Base-by-base conservation (phyloP, 2,329 filamentous ascomycete species). In the Microcyclospora tardicrescens region DNA sequence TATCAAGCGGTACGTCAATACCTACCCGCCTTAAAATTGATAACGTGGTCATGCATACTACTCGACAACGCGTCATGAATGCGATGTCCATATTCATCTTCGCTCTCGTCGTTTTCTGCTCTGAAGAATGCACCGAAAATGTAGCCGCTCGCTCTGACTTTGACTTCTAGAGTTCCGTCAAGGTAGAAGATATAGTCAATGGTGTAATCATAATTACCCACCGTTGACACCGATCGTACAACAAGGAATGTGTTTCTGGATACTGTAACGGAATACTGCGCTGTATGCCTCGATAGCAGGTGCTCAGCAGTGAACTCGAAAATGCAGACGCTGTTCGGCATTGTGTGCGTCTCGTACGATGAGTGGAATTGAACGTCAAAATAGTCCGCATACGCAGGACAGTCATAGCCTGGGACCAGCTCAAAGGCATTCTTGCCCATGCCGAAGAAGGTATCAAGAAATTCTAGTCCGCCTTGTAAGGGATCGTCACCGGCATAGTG, bases 181-280 rank as follows among this genome's bases (percentile, higher is more conserved):
- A 68, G 48, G 48, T 63, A 65, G 54, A 75, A 75, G 12, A 59
- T 55, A 47, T 73, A 74, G 35, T 60, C 61, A 37, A 72, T 66
- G n/a, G 63, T 62, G 42, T 53, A 67, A 44, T 74, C 71, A 49
- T 75, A 73, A 53, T 74, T 75, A 1, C 68, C 69, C 2, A 75
- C 64, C 0, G 69, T 72, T 1, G 63, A 60, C 2, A 73, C 62
- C 1, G 58, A 62, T 0, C 70, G 60, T 2, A 74, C 54, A 0
- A 60, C 59, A 31, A 74, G 45, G 42, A 53, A 59, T 4, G 55
- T 57, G 40, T 57, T 72, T 49, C 69, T 69, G 11, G 66, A 67
- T 1, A 62, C 62, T 2, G 60, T 58, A 1, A 67, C 62, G 41
- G 67, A 63, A 5, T 54, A 54, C 12, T 44, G 42, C 0, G 63